Percentiles rank a stretch among this genome's conserved stretches.
Evolutionary conservation across 768 basidiomycete species (phyloP).

Genomic region (Lactifluus volemus): DNA sequence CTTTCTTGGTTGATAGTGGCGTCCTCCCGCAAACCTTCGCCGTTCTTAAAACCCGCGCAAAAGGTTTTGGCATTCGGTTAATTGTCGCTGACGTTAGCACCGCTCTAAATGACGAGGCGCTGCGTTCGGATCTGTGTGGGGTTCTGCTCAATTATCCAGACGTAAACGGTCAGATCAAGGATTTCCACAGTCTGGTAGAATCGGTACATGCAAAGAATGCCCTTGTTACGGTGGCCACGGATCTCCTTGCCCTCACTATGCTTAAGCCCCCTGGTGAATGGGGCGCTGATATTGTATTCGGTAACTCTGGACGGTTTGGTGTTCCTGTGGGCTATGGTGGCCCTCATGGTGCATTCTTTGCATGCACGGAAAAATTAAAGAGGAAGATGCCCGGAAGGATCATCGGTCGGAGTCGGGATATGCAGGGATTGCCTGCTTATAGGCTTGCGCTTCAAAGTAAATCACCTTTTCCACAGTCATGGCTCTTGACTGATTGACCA

Average conservation of each 20-base stretch:
- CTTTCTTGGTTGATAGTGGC: slow-evolving; percentile 77
- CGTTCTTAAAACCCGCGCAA: slow-evolving; percentile 84
- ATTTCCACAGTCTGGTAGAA: slow-evolving; percentile 58
- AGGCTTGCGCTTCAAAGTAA: slow-evolving; percentile 90
- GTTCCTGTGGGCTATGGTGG: slow-evolving; percentile 97
- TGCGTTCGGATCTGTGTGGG: slow-evolving; percentile 67
- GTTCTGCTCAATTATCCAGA: slow-evolving; percentile 92
- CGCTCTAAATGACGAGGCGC: slow-evolving; percentile 41
- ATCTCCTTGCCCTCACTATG: slow-evolving; percentile 87
- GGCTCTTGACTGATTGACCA: neutral
- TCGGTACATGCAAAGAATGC: slow-evolving; percentile 65
- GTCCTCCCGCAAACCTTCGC: slow-evolving; percentile 86
- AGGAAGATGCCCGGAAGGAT: slow-evolving; percentile 98
- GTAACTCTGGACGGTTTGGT: slow-evolving; percentile 94
- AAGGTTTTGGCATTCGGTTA: slow-evolving; percentile 87
- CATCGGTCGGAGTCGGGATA: slow-evolving; percentile 84
- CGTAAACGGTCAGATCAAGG: slow-evolving; percentile 72
- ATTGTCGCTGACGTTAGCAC: slow-evolving; percentile 53
- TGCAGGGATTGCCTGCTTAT: slow-evolving; percentile 79
- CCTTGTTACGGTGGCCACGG: slow-evolving; percentile 83
- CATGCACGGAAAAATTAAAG: slow-evolving; percentile 85
- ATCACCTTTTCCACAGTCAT: slow-evolving; percentile 23
- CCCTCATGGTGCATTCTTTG: slow-evolving; percentile 96
- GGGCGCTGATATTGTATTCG: slow-evolving; percentile 94
- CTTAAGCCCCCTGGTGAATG: slow-evolving; percentile 96